Evolutionary conservation across 73 alveolate species (phyloP).

Genomic region (Paramecium primaurelia): DNA sequence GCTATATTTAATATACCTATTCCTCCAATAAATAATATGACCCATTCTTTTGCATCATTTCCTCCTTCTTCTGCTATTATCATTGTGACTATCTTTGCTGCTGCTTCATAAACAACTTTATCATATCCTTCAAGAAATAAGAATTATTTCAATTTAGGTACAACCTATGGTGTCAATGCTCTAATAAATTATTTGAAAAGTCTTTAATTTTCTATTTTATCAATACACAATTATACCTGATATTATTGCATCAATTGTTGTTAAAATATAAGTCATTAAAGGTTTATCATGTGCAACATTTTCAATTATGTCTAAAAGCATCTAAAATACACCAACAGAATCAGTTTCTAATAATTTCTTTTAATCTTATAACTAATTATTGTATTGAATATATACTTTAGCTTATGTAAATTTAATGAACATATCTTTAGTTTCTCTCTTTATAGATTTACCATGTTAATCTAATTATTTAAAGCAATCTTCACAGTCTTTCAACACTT

Average conservation of each 20-base stretch:
- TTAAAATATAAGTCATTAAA: constrained; percentile 14
- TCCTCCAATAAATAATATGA: constrained; percentile 20
- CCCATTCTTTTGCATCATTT: constrained; percentile 42
- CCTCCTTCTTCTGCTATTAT: constrained; percentile 57
- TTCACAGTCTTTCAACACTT: neutral
- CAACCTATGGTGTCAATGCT: constrained; percentile 12
- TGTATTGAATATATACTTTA: neutral
- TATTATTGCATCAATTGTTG: constrained; percentile 22
- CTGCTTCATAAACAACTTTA: constrained; percentile 56
- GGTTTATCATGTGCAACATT: constrained; percentile 36
- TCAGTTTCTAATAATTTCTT: constrained; percentile 29
- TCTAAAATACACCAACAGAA: constrained; percentile 30
- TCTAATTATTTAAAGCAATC: constrained; percentile 25
- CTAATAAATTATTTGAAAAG: constrained; percentile 11
- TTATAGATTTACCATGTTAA: constrained; percentile 8
- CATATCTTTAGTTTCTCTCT: constrained; percentile 26
- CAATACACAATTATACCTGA: neutral
- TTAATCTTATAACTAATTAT: constrained; percentile 8
- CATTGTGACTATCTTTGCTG: constrained; percentile 59
- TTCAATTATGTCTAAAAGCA: constrained; percentile 18
- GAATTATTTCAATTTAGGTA: constrained; percentile 34
- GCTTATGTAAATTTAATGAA: constrained; percentile 27
- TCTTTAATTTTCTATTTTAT: neutral
- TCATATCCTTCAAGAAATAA: constrained; percentile 52
- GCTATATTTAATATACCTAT: neutral